Percentiles rank a stretch among this genome's conserved stretches.
Conservation (phyloP, 2,329 filamentous ascomycete species). For the Aspergillus sp. region DNA sequence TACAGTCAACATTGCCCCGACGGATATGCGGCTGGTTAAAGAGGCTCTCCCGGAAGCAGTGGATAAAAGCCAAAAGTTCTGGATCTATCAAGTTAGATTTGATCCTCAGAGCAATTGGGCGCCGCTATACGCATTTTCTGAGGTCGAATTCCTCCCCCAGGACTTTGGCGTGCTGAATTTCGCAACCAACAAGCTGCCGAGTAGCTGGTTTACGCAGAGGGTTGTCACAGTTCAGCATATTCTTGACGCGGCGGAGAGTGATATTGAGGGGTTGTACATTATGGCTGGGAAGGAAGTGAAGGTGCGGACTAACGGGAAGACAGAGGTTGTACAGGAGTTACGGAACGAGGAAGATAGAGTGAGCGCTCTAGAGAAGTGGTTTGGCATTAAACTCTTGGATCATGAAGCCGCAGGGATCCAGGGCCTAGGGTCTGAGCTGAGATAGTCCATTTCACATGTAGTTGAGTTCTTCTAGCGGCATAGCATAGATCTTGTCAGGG, state of each 20-base stretch:
- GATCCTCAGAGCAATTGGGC: slow-evolving; percentile 53
- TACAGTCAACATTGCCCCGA: slow-evolving; percentile 50
- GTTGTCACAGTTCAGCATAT: slow-evolving; percentile 58
- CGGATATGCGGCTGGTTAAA: slow-evolving; percentile 56
- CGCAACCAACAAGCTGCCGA: slow-evolving; percentile 51
- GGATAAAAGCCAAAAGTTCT: slow-evolving; percentile 50
- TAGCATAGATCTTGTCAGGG: background rate
- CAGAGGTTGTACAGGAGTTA: slow-evolving; percentile 49
- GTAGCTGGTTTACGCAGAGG: slow-evolving; percentile 55
- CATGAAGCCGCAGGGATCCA: slow-evolving; percentile 54
- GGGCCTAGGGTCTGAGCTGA: slow-evolving; percentile 51
- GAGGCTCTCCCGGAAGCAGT: slow-evolving; percentile 49
- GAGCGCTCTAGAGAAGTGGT: slow-evolving; percentile 51
- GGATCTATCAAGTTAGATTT: slow-evolving; percentile 64
- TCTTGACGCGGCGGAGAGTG: slow-evolving; percentile 46
- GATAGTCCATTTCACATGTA: slow-evolving; percentile 12
- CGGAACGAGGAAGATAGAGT: slow-evolving; percentile 56
- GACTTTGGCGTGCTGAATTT: slow-evolving; percentile 65
- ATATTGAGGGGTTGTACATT: slow-evolving; percentile 54
- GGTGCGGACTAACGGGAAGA: slow-evolving; percentile 52
- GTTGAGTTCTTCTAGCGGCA: background rate
- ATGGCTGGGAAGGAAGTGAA: slow-evolving; percentile 55
- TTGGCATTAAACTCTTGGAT: slow-evolving; percentile 52
- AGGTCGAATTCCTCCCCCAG: slow-evolving; percentile 60
- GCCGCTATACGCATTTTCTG: slow-evolving; percentile 64